Base-by-base conservation (phyloP, 2,329 filamentous ascomycete species). In the Epichloe sibirici region DNA sequence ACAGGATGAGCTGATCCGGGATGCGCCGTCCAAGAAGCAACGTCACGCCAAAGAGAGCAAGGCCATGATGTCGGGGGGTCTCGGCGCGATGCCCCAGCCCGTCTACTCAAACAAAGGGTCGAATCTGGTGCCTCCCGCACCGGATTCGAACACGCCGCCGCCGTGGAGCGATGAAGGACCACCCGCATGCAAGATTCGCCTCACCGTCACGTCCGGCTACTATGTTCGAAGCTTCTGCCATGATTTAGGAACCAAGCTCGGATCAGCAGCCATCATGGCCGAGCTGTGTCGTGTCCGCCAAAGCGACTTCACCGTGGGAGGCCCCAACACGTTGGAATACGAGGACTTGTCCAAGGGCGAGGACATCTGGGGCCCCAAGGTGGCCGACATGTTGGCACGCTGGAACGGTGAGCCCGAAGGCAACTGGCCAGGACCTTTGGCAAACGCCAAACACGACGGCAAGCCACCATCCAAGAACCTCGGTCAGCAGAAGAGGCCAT, bases 161-260 rank as follows among this genome's bases (percentile, higher is more conserved):
- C 77, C 78, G 0, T 82, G 79, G 79, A 73, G 71, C 40, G 79
- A 74, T 65, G 72, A 82, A 62, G 81, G 78, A 0, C 82, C 89
- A 1, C 82, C 91, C 1, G 93, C 91, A 1, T 87, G 81, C 48
- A 85, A 81, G 63, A 81, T 98, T 55, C 83, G 86, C 53, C 89
- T 98, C 81, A 95, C 88, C 0, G 91, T 96, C 49, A 90, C 90
- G 2, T 95, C 90, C 0, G 93, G 93, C 40, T 98, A 96, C 74
- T 98, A 98, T 67, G 90, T 98, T 13, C 86, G 93, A 57, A 94
- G 87, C 53, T 82, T 98, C 59, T 90, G 89, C 61, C 90, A 97
- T 65, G 93, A 98, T 62, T 77, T 98, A 3, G 93, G 91, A 23
- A 75, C 83, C 58, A 89, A 88, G 59, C 76, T 96, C 13, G 82